Base-by-base conservation (phyloP, 169 alveolate species). In the Amoebophrya sp. region DNA sequence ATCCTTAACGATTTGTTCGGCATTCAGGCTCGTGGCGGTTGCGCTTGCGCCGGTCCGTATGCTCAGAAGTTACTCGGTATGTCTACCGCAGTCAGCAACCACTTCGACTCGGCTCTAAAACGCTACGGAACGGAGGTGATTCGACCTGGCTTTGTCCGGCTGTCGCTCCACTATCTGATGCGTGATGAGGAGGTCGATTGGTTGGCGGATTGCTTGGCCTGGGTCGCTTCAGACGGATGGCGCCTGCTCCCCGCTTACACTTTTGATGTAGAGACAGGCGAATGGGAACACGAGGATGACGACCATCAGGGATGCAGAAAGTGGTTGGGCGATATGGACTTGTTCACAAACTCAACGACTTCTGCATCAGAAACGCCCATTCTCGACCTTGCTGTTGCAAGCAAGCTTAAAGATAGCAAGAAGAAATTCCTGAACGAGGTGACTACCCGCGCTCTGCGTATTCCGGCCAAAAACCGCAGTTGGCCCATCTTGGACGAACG, bases 1-100 rank as follows among this genome's bases (percentile, higher is more conserved):
- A 94, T 98, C 41, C 91, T 97, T 92, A 97, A 97, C 94, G 99
- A 98, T 93, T 90, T 98, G 40, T 98, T 97, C 91, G 99, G 99
- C 0, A 96, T 98, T 36, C 97, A 98, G 93, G 94, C 96, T 18
- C 94, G 99, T 93, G 97, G 98, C 36, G 99, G 99, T 0, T 98
- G 99, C 93, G 95, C 97, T 14, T 98, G 99, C 94, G 99, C 99
- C n/a, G 97, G 98, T 0, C 89, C 89, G 40, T 77, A 77, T 33
- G 39, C 89, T 39, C 89, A 77, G 89, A 33, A 77, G 89, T 41
- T 77, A 24, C 89, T 77, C 33, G 89, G 89, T 26, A 77, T 77
- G 41, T 0, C 41, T 24, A 26, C 0, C n/a, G 89, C 10, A n/a
- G 41, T 77, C 41, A 14, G 38, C 38, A 41, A 33, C 89, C 0